Percentiles rank a stretch among this genome's conserved stretches.
Conservation (phyloP, 805 yeast genomes). For the Saturnispora saitoi region DNA sequence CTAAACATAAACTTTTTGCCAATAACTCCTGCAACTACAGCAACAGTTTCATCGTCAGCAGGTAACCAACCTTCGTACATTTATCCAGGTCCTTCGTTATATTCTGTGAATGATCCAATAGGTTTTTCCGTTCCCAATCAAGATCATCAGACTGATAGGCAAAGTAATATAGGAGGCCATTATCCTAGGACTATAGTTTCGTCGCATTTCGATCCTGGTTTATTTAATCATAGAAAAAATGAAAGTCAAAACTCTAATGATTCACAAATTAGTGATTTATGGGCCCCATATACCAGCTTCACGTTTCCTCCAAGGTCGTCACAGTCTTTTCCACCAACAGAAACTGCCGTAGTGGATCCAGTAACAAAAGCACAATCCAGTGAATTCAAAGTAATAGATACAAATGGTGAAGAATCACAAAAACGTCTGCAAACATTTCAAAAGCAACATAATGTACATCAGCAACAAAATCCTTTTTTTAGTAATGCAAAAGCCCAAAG, state of each 20-base stretch:
- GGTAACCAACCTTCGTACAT: neutral
- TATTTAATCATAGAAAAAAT: neutral
- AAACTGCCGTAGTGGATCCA: neutral
- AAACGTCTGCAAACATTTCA: neutral
- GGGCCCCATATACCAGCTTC: constrained; percentile 5
- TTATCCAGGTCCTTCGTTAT: neutral
- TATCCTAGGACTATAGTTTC: neutral
- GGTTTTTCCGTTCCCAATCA: neutral
- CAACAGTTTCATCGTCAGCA: neutral
- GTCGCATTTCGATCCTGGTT: neutral
- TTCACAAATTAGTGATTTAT: neutral
- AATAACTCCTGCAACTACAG: neutral
- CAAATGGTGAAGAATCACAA: neutral
- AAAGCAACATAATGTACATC: neutral
- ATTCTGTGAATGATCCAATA: neutral
- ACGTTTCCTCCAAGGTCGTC: neutral
- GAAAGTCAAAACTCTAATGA: neutral
- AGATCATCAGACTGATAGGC: neutral
- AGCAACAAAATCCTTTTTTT: neutral
- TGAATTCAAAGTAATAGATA: neutral
- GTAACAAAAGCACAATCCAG: neutral
- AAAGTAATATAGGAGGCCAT: neutral
- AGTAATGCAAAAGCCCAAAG: too few species aligned
- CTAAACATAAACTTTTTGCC: neutral
- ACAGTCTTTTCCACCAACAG: neutral